Base-by-base conservation (phyloP, 805 yeast genomes). In the Cyberlindnera xylosilytica region DNA sequence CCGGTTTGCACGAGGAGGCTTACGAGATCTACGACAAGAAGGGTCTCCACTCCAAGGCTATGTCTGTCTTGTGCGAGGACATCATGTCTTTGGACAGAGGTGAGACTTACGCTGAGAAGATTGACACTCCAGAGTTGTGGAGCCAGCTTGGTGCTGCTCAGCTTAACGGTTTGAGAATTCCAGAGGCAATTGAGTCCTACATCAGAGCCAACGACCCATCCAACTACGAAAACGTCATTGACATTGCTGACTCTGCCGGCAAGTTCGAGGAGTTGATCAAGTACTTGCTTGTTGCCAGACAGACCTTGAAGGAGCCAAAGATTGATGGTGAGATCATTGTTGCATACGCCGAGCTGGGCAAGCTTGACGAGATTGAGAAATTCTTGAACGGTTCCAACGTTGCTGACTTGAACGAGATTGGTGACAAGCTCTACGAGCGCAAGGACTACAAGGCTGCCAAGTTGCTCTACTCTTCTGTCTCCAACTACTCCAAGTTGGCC, bases 141-240 rank as follows among this genome's bases (percentile, higher is more conserved):
- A 83, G 87, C 57, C 95, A 88, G 64, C 76, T 93, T 44, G 99
- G 97, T 76, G 79, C 82, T 62, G 97, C 99, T 44, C 98, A 93
- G 69, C 76, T 93, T 60, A 87, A 88, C 57, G 99, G 97, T 39
- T 74, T 90, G 60, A 80, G 98, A 56, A 79, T 93, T 47, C 82
- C 88, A 38, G 98, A 91, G 57, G 88, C 98, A 24, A 85, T 93
- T 58, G 82, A 81, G 42, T 89, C 98, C 7, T 93, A 93, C 63
- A 85, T 90, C 57, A 85, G 80, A 57, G 96, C 98, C 32, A 80
- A 84, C 57, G 96, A 91, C 63, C 93, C 98, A 45, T 77, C 85
- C 40, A 88, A 93, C 71, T 93, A 73, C 60, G 87, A 81, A 44
- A 88, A 86, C 56, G 97, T 91, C 35, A 91, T 93, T 66, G 98